phyloP scores from a whole-genome alignment of 2,329 filamentous ascomycete genomes.

The Apiospora rasikravindrae region DNA sequence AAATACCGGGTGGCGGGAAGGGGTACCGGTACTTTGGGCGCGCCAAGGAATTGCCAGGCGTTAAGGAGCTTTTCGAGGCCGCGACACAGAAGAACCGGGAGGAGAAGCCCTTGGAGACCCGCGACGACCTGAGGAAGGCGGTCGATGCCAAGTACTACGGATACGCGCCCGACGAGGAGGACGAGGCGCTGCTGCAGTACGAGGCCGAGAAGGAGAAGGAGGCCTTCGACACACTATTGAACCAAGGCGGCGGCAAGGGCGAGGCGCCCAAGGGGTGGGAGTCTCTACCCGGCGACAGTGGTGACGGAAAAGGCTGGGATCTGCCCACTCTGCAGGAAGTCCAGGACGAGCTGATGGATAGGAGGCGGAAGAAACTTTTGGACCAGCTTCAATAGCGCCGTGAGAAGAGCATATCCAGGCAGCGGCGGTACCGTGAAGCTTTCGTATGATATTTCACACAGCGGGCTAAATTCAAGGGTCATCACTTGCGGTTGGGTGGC shows the following conservation, averaged over 20 bases:
- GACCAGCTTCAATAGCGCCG: constrained; percentile 68
- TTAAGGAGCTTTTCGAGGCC: constrained; percentile 94
- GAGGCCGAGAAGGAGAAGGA: constrained; percentile 85
- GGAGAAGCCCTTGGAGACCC: constrained; percentile 68
- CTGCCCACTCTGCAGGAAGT: constrained; percentile 89
- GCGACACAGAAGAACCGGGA: constrained; percentile 62
- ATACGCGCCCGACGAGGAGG: constrained; percentile 91
- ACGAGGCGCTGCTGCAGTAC: constrained; percentile 78
- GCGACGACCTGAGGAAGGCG: constrained; percentile 72
- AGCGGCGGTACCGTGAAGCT: not conserved
- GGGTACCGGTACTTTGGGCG: constrained; percentile 95
- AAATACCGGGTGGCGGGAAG: constrained; percentile 78
- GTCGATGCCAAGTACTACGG: constrained; percentile 97
- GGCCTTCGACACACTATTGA: constrained; percentile 71
- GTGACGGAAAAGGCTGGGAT: constrained; percentile 82
- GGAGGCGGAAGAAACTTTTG: constrained; percentile 80
- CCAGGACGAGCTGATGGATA: constrained; percentile 89
- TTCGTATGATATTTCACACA: not conserved
- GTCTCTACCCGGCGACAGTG: constrained; percentile 82
- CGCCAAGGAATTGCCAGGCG: constrained; percentile 86
- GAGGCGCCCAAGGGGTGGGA: constrained; percentile 76
- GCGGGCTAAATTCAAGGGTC: constrained; percentile 1
- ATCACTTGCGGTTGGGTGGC: constrained; percentile 12
- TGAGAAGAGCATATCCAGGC: not conserved
- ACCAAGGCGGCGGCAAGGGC: constrained; percentile 54